Evolutionary conservation across 768 basidiomycete genomes (phyloP).

Genomic region (Rossbeevera mucosa): DNA sequence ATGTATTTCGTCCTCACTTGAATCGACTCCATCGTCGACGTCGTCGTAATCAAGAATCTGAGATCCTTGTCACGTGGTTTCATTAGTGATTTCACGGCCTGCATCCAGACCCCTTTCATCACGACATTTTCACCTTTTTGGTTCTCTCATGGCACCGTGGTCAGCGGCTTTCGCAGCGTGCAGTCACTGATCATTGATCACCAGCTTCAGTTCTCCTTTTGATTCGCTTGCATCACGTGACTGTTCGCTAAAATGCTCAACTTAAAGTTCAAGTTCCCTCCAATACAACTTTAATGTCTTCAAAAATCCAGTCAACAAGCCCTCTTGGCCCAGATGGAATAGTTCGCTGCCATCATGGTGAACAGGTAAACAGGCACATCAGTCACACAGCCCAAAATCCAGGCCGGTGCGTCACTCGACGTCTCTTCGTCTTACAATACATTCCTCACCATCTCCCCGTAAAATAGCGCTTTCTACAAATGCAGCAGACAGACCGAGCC

Average conservation of each 20-base stretch:
- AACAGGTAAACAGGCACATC: slow-evolving; percentile 18
- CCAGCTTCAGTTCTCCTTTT: no score
- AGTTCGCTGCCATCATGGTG: slow-evolving; percentile 35
- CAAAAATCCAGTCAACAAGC: slow-evolving; percentile 11
- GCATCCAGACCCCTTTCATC: no score
- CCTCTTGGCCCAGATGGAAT: slow-evolving; percentile 27
- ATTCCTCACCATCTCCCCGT: neutral
- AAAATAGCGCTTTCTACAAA: slow-evolving; percentile 33
- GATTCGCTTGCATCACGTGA: neutral
- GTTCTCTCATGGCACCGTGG: no score
- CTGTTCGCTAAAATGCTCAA: neutral
- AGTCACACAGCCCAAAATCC: slow-evolving; percentile 33
- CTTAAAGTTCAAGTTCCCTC: neutral
- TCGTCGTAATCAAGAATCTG: slow-evolving; percentile 3
- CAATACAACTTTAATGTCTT: neutral
- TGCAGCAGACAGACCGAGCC: slow-evolving; percentile 28
- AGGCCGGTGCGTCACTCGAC: slow-evolving; percentile 30
- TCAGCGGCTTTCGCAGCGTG: neutral
- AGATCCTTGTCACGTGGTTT: slow-evolving; percentile 23
- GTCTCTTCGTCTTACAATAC: neutral
- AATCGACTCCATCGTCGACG: slow-evolving; percentile 25
- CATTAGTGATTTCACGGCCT: neutral
- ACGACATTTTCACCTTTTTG: neutral
- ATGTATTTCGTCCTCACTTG: slow-evolving; percentile 47
- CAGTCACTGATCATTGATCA: no score